phyloP scores from a whole-genome alignment of 2,329 filamentous ascomycete species.

The Colletotrichum sp. region DNA sequence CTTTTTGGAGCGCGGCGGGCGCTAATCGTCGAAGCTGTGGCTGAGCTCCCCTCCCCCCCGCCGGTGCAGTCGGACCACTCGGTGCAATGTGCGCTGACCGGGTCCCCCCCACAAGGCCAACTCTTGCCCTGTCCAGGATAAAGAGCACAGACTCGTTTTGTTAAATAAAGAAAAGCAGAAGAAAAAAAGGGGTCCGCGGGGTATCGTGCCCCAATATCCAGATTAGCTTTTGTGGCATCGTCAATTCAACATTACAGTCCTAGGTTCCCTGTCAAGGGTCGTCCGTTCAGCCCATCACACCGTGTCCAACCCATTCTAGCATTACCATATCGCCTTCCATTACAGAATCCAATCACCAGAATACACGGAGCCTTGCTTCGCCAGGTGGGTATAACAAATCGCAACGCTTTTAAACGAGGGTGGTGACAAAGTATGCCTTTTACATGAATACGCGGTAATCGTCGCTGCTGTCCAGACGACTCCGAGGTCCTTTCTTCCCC shows the following conservation, averaged over 20 bases:
- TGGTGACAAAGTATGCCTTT: neutral
- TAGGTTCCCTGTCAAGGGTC: neutral
- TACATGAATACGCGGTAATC: slow-evolving; percentile 22
- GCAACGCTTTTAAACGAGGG: slow-evolving; percentile 12
- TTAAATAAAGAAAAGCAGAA: neutral
- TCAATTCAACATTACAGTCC: slow-evolving; percentile 17
- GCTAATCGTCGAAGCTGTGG: neutral
- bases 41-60: neutral
- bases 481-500: slow-evolving; percentile 2
- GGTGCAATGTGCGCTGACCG: neutral
- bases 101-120: neutral
- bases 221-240: slow-evolving; percentile 11
- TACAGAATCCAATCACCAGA: neutral
- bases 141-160: slow-evolving; percentile 4
- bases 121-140: neutral
- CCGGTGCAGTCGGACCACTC: neutral
- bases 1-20: neutral
- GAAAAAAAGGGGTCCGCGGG: slow-evolving; percentile 12
- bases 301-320: neutral
- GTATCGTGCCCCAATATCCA: neutral
- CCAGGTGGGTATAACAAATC: slow-evolving; percentile 20
- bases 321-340: neutral
- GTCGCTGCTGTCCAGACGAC: slow-evolving; percentile 8
- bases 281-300: neutral
- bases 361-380: neutral